These are phyloP conservation scores for Cladosporium oxysporum DNA, from an alignment of 2,329 filamentous ascomycete species.

Conservation along the genomic window DNA sequence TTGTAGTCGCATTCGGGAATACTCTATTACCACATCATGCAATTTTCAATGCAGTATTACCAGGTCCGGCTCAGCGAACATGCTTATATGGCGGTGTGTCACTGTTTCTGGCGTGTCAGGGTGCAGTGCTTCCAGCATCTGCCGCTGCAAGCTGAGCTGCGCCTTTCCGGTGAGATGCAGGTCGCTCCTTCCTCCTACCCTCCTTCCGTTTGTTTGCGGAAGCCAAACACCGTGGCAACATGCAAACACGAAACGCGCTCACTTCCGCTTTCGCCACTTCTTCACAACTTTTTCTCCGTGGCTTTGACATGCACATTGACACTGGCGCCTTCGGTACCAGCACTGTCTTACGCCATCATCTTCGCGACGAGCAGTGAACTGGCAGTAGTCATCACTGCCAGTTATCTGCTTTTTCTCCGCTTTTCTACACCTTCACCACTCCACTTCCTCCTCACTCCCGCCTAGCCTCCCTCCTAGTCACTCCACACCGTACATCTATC, in stretches of 20 bases:
- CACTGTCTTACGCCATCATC: neutral
- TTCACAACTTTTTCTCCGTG: neutral
- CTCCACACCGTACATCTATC: neutral
- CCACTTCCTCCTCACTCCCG: constrained; percentile 1
- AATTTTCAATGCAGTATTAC: neutral
- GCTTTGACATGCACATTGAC: neutral
- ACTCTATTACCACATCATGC: neutral
- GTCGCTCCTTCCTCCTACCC: constrained; percentile 2
- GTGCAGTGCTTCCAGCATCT: neutral
- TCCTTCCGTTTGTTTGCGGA: constrained; percentile 4
- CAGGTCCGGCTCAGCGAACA: too few species aligned
- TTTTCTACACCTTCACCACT: neutral
- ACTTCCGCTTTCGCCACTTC: neutral
- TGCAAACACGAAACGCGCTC: neutral
- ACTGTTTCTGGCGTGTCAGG: neutral
- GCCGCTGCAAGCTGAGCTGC: neutral
- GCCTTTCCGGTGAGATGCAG: neutral
- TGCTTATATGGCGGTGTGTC: neutral
- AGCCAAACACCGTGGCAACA: neutral
- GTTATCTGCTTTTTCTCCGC: too few species aligned
- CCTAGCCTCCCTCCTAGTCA: neutral
- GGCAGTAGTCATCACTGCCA: neutral
- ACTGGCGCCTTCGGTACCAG: neutral
- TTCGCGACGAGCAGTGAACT: neutral
- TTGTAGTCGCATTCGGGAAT: neutral